A percentile compares a stretch with the other conserved stretches of the same genome.
Evolutionary conservation across 495 filamentous ascomycete species (phyloP).

Genomic region (Xylaria palmicola): DNA sequence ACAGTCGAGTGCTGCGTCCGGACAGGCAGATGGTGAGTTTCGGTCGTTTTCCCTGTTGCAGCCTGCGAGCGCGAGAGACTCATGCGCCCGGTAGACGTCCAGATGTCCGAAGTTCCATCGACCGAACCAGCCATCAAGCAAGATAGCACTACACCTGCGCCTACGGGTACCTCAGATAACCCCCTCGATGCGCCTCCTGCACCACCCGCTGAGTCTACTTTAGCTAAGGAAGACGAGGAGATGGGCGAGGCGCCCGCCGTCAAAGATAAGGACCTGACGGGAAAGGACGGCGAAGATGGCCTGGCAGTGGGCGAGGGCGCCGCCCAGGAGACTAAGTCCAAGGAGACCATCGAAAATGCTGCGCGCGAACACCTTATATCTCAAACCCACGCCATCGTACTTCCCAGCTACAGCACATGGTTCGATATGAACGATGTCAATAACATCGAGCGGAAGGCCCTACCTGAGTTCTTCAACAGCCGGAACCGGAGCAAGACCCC

Average conservation of each 20-base stretch:
- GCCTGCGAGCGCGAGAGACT: slow-evolving; percentile 14
- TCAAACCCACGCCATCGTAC: slow-evolving; percentile 90
- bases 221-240: slow-evolving; percentile 73
- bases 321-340: slow-evolving; percentile 54
- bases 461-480: slow-evolving; percentile 97
- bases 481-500: slow-evolving; percentile 97
- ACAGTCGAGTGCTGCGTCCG: slow-evolving; percentile 41
- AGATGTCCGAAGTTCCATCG: slow-evolving; percentile 51
- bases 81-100: slow-evolving; percentile 46
- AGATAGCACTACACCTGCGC: slow-evolving; percentile 50
- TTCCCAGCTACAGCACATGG: slow-evolving; percentile 95
- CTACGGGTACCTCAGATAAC: slow-evolving; percentile 68
- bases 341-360: slow-evolving; percentile 77
- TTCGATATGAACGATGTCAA: slow-evolving; percentile 96
- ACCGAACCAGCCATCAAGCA: slow-evolving; percentile 51
- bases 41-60: not conserved
- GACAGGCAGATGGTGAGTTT: slow-evolving; percentile 36
- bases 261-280: slow-evolving; percentile 43
- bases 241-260: slow-evolving; percentile 72
- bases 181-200: slow-evolving; percentile 81
- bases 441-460: slow-evolving; percentile 81
- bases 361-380: slow-evolving; percentile 87
- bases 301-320: slow-evolving; percentile 38
- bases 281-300: slow-evolving; percentile 48
- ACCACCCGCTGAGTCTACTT: slow-evolving; percentile 63